Evolutionary conservation across 257 asterid species (phyloP).

Genomic region (Echium plantagineum): DNA sequence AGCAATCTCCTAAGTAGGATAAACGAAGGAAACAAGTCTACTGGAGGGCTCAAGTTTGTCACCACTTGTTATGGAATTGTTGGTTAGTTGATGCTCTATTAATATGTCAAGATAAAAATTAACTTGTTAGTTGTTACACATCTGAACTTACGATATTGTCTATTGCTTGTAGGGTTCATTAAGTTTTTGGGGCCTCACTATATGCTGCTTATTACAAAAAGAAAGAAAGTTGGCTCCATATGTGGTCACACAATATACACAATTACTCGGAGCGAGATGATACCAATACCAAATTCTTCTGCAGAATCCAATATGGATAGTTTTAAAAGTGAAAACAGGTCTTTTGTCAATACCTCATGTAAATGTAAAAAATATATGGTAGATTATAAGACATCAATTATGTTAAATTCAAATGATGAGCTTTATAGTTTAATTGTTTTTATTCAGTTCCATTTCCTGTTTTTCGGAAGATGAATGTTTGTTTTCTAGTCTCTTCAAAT

Average conservation of each 20-base stretch:
- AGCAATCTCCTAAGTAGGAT: slow-evolving; percentile 61
- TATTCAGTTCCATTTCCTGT: slow-evolving; percentile 11
- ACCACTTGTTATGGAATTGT: slow-evolving; percentile 80
- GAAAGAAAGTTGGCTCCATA: slow-evolving; percentile 72
- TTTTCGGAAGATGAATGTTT: slow-evolving; percentile 9
- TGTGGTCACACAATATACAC: slow-evolving; percentile 92
- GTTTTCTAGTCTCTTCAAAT: slow-evolving; percentile 17
- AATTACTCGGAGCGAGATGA: slow-evolving; percentile 64
- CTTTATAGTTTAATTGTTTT: not conserved
- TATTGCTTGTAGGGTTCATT: slow-evolving; percentile 50
- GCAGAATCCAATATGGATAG: slow-evolving; percentile 54
- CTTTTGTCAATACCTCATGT: slow-evolving; percentile 62
- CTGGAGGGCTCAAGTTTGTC: slow-evolving; percentile 80
- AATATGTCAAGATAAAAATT: not conserved
- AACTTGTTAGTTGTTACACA: not conserved
- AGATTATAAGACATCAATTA: slow-evolving; percentile 16
- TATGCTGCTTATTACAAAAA: slow-evolving; percentile 77
- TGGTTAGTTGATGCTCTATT: slow-evolving; percentile 36
- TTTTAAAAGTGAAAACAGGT: slow-evolving; percentile 98
- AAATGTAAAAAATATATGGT: slow-evolving; percentile 41
- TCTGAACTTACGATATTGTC: slow-evolving; percentile 10
- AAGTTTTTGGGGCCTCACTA: slow-evolving; percentile 90
- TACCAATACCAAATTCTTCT: slow-evolving; percentile 57
- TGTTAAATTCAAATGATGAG: not conserved
- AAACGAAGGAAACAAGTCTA: slow-evolving; percentile 65